Evolutionary conservation across 1,284 basidiomycete species (phyloP).

Genomic region (Entoloma clypeatum): DNA sequence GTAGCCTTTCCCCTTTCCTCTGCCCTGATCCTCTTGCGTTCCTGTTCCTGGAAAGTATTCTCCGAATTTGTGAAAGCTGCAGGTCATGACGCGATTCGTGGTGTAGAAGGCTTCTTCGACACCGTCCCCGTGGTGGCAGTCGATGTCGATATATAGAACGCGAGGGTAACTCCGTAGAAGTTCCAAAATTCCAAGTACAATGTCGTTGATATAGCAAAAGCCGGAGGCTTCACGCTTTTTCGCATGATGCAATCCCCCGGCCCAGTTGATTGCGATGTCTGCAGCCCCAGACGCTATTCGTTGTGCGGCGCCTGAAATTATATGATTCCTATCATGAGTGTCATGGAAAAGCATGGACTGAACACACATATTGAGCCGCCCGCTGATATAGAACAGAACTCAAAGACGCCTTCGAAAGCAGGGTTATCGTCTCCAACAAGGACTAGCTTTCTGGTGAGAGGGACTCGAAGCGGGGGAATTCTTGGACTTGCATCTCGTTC

Average conservation of each 20-base stretch:
- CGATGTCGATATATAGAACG: constrained; percentile 97
- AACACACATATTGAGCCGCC: constrained; percentile 83
- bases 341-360: not conserved
- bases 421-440: constrained; percentile 95
- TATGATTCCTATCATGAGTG: constrained; percentile 1
- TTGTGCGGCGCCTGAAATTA: constrained; percentile 69
- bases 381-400: constrained; percentile 96
- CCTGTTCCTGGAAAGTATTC: constrained; percentile 98
- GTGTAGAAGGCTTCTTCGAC: constrained; percentile 99
- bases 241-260: constrained; percentile 95
- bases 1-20: constrained; percentile 86
- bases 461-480: not conserved
- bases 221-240: constrained; percentile 96
- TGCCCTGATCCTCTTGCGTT: constrained; percentile 81
- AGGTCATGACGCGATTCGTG: constrained; percentile 95
- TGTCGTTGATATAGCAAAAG: constrained; percentile 98
- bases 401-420: constrained; percentile 93
- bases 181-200: constrained; percentile 88
- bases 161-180: constrained; percentile 79
- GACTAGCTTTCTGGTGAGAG: constrained; percentile 43
- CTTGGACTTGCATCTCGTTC: constrained; percentile 68
- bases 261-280: constrained; percentile 97
- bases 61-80: constrained; percentile 94
- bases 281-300: constrained; percentile 78
- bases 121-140: constrained; percentile 97